Evolutionary conservation across 2,329 filamentous ascomycete genomes (phyloP), one percentile per base, ranked within the genome.

Genomic region (Ilyonectria destructans): DNA sequence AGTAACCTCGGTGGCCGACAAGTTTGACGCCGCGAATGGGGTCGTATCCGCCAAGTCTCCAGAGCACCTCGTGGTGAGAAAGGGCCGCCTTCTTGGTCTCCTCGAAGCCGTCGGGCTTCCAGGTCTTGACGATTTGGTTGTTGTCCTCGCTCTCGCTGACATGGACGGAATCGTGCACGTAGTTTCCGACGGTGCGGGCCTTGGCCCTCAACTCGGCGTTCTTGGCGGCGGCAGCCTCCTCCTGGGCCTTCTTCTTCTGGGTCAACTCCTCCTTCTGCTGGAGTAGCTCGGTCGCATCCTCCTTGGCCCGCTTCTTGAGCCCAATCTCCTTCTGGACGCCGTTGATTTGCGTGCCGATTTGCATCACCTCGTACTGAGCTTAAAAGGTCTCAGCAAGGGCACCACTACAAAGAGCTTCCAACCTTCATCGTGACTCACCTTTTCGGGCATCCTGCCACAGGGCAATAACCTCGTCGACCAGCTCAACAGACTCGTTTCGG

Each of bases 61-160:
- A 90, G 68, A 98, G 89, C 62, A 99, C 95, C 80, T 98, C 96
- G 82, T 99, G 96, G 82, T 99, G 96, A 58, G 95, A 97, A 69
- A 98, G 91, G 70, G 89, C 85, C 65, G 92, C 87, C 75, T 90
- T 89, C 86, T 95, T 95, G 82, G 95, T 90, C 56, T 93, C 89
- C 23, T 84, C 87, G 66, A 91, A 87, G 60, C 91, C 91, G 73
- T 94, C 91, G 0, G 96, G 96, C 6, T 90, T 89, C 95, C 95
- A 99, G 33, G 88, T 92, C 77, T 91, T 89, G 75, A 93, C 86
- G 35, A 95, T 82, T 48, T 85, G 86, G 82, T 99, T 98, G 86
- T 97, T 89, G 80, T 96, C 95, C 88, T 97, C 95, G 79, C 93
- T 94, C 78, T 95, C 88, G 82, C 91, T 94, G 71, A 96, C 85